These are phyloP conservation scores for Miamiensis avidus DNA, from an alignment of 169 alveolate species.

Conservation along the genomic window DNA sequence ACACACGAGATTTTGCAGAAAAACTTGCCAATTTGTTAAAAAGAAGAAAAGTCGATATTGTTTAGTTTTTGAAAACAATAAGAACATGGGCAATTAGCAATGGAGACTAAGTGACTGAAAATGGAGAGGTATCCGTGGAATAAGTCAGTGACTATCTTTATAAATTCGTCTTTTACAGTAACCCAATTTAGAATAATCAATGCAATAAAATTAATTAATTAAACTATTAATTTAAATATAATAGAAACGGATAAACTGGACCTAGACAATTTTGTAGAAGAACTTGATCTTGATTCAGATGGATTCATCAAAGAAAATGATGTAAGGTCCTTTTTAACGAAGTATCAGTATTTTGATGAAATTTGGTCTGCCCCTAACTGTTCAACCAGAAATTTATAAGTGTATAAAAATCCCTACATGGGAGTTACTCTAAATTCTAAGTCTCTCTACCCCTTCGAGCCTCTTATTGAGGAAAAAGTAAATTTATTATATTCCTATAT, in stretches of 20 bases:
- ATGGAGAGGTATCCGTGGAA: not conserved
- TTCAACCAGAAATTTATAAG: not conserved
- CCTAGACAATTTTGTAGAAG: slow-evolving; percentile 16
- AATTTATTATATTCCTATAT: not conserved
- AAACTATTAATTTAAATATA: not conserved
- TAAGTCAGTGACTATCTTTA: not conserved
- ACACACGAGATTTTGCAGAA: slow-evolving; percentile 39
- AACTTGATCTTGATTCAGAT: slow-evolving; percentile 22
- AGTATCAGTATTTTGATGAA: slow-evolving; percentile 17
- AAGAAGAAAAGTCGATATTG: slow-evolving; percentile 20
- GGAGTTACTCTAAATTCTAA: not conserved
- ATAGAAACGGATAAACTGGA: slow-evolving; percentile 8
- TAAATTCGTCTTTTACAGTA: not conserved
- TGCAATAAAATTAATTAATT: too few species aligned
- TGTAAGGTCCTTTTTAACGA: not conserved
- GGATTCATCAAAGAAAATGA: slow-evolving; percentile 27
- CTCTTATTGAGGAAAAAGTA: slow-evolving; percentile 5
- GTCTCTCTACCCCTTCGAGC: slow-evolving; percentile 16
- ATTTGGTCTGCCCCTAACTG: not conserved
- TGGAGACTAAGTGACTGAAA: not conserved
- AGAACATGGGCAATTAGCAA: slow-evolving; percentile 14
- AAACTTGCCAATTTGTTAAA: slow-evolving; percentile 28
- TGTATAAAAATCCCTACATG: not conserved
- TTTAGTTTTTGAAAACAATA: slow-evolving; percentile 26
- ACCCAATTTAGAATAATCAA: not conserved